phyloP scores from a whole-genome alignment of 768 basidiomycete species.

The Austroboletus festivus region DNA sequence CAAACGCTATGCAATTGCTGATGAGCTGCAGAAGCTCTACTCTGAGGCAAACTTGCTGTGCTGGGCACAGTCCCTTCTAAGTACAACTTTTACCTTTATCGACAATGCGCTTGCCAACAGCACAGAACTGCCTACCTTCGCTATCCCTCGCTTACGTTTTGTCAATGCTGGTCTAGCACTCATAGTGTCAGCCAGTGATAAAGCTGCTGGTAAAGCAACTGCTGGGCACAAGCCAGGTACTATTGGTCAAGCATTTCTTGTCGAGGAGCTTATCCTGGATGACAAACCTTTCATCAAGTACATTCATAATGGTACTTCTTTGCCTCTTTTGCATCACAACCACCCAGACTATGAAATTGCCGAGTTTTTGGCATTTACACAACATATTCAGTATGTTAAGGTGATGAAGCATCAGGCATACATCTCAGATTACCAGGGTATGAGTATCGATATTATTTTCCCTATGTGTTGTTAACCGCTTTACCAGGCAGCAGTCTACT shows the following conservation, averaged over 20 bases:
- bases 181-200: no score
- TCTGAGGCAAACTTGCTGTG: slow-evolving; percentile 10
- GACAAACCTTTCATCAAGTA: neutral
- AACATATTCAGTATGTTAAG: no score
- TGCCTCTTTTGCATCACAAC: neutral
- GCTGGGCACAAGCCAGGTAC: neutral
- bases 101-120: neutral
- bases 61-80: slow-evolving; percentile 7
- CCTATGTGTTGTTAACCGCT: no score
- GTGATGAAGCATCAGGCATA: no score
- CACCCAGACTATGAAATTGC: no score
- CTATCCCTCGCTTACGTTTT: slow-evolving; percentile 7
- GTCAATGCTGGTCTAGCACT: slow-evolving; percentile 1
- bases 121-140: neutral
- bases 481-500: no score
- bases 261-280: neutral
- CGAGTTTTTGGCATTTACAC: neutral
- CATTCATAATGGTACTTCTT: neutral
- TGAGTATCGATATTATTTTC: no score
- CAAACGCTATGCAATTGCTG: neutral
- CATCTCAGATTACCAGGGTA: no score
- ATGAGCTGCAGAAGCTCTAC: slow-evolving; percentile 1
- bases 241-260: neutral
- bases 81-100: slow-evolving; percentile 7
- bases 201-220: no score